Percentiles rank a stretch among this genome's conserved stretches.
phyloP scores from a whole-genome alignment of 371 early-diverging fungal species.

The Catenaria anguillulae region DNA sequence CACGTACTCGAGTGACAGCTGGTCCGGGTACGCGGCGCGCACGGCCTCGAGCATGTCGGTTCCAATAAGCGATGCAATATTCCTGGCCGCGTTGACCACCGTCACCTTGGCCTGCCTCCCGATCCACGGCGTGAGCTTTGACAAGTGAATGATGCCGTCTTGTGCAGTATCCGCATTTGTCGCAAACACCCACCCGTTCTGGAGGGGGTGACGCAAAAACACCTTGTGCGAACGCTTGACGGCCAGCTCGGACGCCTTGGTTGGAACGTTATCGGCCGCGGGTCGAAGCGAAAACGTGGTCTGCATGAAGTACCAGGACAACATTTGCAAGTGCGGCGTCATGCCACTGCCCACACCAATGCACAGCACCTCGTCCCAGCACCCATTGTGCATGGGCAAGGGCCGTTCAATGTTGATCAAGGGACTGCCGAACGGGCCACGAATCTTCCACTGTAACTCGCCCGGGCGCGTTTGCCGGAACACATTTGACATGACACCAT shows the following conservation, averaged over 20 bases:
- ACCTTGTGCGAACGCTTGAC: not conserved
- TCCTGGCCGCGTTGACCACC: not conserved
- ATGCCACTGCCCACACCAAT: slow-evolving; percentile 12
- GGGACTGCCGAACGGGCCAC: slow-evolving; percentile 27
- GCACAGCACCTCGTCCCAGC: slow-evolving; percentile 7
- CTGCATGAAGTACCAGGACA: slow-evolving; percentile 10
- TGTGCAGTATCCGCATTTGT: not conserved
- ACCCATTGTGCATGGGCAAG: slow-evolving; percentile 7
- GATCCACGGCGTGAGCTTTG: not conserved
- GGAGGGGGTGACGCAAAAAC: not conserved
- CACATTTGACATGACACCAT: slow-evolving; percentile 9
- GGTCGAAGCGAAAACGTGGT: slow-evolving; percentile 7
- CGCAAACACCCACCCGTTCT: slow-evolving; percentile 6
- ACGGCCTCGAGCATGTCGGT: not conserved
- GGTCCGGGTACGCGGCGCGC: slow-evolving; percentile 3
- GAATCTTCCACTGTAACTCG: slow-evolving; percentile 25
- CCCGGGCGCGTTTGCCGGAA: slow-evolving; percentile 13
- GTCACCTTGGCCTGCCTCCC: not conserved
- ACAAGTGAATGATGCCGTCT: not conserved
- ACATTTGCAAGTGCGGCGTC: slow-evolving; percentile 12
- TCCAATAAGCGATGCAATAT: slow-evolving; percentile 1
- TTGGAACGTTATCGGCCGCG: slow-evolving; percentile 1
- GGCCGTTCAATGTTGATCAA: slow-evolving; percentile 13
- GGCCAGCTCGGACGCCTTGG: slow-evolving; percentile 5
- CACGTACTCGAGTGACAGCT: not conserved